Evolutionary conservation across 1,284 basidiomycete species (phyloP), one percentile per base, ranked within the genome.

Genomic region (Exobasidium cylindrosporum): DNA sequence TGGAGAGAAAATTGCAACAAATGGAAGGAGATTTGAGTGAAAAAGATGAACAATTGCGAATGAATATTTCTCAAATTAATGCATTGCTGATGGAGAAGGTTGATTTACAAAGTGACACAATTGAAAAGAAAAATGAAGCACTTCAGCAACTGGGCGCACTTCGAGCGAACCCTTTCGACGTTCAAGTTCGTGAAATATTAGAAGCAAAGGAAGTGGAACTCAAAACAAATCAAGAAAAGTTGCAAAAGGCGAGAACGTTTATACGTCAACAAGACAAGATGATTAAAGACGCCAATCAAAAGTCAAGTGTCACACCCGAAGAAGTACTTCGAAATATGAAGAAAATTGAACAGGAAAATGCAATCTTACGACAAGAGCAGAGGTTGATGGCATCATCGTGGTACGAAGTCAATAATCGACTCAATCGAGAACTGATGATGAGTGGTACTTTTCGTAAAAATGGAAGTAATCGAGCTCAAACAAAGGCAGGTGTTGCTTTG

Each of bases 71-170:
- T 70, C 76, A 78, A 62, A 73, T 81, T 54, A 78, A 73, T 50
- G 70, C 81, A 4, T 83, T 97, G 40, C 82, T 97, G 1, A 83
- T 95, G 60, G 94, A 97, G 79, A 97, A 97, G 83, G 88, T 96
- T 61, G 90, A 86, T 70, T 81, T 96, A 52, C 94, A 96, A 57
- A 76, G 77, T 58, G 74, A 73, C 28, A 76, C 76, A 6, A 77
- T 80, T 52, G 53, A 68, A 66, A n/a, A 26, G 28, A 65, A 90
- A 89, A 65, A 88, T 91, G 69, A 82, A 93, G 50, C 57, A 61
- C 23, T 63, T 63, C 58, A 68, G 67, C 26, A 43, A 86, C 87
- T 52, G 87, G 87, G 21, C 85, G 87, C 1, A 77, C 92, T 55
- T 86, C 87, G 28, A 87, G 88, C 46, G 88, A 87, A 72, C 88